These are phyloP conservation scores for Xylariomycetidae sp. DNA, from an alignment of 2,329 filamentous ascomycete genomes.

Conservation along the genomic window DNA sequence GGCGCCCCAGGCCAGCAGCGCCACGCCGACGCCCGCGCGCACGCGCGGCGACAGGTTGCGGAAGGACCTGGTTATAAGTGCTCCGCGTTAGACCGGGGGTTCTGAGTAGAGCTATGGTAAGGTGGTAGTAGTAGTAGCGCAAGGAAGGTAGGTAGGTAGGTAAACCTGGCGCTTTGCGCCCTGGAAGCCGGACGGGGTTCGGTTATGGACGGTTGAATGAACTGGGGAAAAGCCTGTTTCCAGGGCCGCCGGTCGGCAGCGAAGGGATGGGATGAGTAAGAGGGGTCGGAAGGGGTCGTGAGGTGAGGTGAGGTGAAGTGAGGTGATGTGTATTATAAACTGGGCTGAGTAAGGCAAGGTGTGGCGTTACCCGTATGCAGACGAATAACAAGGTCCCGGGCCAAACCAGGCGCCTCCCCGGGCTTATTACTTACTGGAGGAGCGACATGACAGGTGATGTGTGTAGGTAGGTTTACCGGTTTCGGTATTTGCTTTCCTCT, in stretches of 20 bases:
- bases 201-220: neutral
- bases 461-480: too few species aligned
- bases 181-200: neutral
- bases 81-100: constrained; percentile 2
- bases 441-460: constrained; percentile 11
- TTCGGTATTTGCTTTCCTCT: too few species aligned
- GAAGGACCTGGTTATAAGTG: constrained; percentile 50
- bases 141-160: neutral
- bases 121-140: neutral
- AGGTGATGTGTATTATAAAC: neutral
- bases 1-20: constrained; percentile 69
- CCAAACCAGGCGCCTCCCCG: constrained; percentile 2
- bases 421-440: constrained; percentile 14
- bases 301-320: neutral
- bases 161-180: neutral
- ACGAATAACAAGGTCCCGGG: constrained; percentile 3
- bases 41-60: constrained; percentile 64
- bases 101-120: neutral
- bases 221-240: neutral
- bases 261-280: neutral
- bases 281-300: neutral
- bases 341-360: neutral
- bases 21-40: constrained; percentile 64
- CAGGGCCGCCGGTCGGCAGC: too few species aligned
- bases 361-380: constrained; percentile 1